Evolutionary conservation across 208 protist genomes (phyloP), one percentile per base, ranked within the genome.

Genomic region (Trypanosoma scelopori): DNA sequence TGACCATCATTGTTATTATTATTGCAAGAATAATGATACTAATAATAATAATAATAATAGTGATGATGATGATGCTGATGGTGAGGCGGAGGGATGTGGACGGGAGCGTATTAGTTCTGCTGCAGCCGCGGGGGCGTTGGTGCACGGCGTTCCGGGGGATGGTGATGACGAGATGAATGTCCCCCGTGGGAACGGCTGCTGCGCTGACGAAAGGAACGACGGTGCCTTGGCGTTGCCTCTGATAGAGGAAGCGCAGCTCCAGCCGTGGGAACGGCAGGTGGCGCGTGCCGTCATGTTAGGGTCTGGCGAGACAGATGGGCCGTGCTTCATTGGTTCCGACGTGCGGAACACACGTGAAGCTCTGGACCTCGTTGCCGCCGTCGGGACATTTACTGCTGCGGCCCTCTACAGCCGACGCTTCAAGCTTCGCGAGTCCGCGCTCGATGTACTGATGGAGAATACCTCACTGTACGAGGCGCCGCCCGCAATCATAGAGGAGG

Each of bases 361-460:
- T 32, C 28, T 65, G 18, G 52, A 69, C 15, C 74, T 89, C 5
- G 5, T 78, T 30, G 35, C 46, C 43, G 41, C 66, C 50, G 42
- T 92, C 16, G 92, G 92, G 15, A 41, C 18, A 12, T 94, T 84
- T 62, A 69, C 81, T 1, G 84, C 85, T 4, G 71, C 82, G 15
- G 95, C 89, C 58, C 65, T 97, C n/a, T 76, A 92, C 50, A 90
- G 84, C 6, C 46, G 66, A 1, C 74, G 77, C 13, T 94, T 89
- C 55, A 86, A 85, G 61, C 61, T 95, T 23, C 87, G 92, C 16
- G 92, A 97, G 69, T 72, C 82, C 0, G 82, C 82, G 1, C 48
- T 97, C 43, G 55, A 74, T 1, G 79, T 77, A 6, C 51, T 92
- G 9, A 77, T 68, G 12, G 77, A 84, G 27, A 72, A 87, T 43